Evolutionary conservation across 2,329 filamentous ascomycete genomes (phyloP).

Genomic region (Monilinia fructigena): DNA sequence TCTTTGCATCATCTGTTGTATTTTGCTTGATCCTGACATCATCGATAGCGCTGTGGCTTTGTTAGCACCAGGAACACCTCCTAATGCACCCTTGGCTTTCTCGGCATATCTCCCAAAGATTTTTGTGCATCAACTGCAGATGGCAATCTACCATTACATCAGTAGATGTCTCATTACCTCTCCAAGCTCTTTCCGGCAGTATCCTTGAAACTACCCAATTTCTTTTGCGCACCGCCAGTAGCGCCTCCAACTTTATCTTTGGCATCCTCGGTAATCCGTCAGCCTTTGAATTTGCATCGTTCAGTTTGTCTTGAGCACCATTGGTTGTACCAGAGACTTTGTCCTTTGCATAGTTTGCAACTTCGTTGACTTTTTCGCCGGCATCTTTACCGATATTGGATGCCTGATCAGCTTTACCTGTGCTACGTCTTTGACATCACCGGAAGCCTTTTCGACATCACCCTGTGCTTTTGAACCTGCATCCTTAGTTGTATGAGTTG

Average conservation of each 20-base stretch:
- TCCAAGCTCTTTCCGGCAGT: background rate
- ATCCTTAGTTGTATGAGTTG: background rate
- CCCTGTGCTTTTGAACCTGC: background rate
- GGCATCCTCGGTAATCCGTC: background rate
- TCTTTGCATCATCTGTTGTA: background rate
- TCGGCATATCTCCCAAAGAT: background rate
- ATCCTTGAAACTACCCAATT: conserved; percentile 2
- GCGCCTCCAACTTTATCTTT: conserved; percentile 8
- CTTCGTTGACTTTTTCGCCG: background rate
- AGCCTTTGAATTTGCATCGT: background rate
- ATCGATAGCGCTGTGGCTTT: background rate
- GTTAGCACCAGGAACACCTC: background rate
- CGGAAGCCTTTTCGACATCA: background rate
- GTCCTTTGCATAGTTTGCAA: background rate
- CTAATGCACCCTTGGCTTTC: background rate
- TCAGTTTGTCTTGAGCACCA: background rate
- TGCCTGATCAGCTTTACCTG: conserved; percentile 12
- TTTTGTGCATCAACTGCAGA: conserved; percentile 8
- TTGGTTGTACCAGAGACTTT: background rate
- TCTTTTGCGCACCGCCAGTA: background rate
- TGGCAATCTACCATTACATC: conserved; percentile 1
- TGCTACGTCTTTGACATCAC: background rate
- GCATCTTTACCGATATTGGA: background rate
- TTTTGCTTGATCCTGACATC: conserved; percentile 12
- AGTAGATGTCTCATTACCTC: background rate